These are phyloP conservation scores for Trametes cingulata DNA, from an alignment of 768 basidiomycete species.

Conservation along the genomic window DNA sequence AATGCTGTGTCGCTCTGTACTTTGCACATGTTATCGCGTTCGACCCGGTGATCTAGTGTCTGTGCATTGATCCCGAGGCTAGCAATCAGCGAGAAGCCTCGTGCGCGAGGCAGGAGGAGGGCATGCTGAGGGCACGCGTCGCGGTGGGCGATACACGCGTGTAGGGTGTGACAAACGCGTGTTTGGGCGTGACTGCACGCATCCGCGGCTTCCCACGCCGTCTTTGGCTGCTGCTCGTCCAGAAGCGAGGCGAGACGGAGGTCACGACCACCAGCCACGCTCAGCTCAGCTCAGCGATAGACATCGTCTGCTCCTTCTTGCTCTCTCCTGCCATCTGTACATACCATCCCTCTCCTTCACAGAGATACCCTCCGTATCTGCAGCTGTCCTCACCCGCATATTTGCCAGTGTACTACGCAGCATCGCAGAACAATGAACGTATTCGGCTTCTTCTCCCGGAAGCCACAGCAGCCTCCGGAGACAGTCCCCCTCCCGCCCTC, in stretches of 20 bases:
- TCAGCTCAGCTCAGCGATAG: not conserved
- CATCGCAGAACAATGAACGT: slow-evolving; percentile 23
- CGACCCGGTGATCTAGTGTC: not conserved
- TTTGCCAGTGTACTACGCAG: not conserved
- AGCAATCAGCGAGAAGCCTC: not conserved
- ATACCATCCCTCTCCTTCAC: not conserved
- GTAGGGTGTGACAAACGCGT: slow-evolving; percentile 14
- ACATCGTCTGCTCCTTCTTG: not conserved
- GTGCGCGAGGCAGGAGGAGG: not conserved
- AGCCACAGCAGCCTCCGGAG: slow-evolving; percentile 17
- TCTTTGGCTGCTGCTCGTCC: not conserved
- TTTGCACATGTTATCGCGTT: not conserved
- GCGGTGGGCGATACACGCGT: slow-evolving; percentile 13
- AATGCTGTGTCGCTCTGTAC: slow-evolving; percentile 1
- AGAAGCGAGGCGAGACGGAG: no score
- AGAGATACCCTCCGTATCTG: no score
- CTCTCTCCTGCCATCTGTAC: not conserved
- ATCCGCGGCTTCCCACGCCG: slow-evolving; percentile 5
- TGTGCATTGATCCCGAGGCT: slow-evolving; percentile 2
- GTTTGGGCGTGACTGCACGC: slow-evolving; percentile 8
- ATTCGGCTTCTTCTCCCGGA: slow-evolving; percentile 31
- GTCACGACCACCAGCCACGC: no score
- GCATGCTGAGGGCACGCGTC: slow-evolving; percentile 13
- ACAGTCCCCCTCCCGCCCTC: slow-evolving; percentile 21
- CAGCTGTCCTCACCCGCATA: not conserved